A percentile compares a stretch with the other conserved stretches of the same genome.
phyloP scores from a whole-genome alignment of 345 rosid species.

The Acer saccharum region DNA sequence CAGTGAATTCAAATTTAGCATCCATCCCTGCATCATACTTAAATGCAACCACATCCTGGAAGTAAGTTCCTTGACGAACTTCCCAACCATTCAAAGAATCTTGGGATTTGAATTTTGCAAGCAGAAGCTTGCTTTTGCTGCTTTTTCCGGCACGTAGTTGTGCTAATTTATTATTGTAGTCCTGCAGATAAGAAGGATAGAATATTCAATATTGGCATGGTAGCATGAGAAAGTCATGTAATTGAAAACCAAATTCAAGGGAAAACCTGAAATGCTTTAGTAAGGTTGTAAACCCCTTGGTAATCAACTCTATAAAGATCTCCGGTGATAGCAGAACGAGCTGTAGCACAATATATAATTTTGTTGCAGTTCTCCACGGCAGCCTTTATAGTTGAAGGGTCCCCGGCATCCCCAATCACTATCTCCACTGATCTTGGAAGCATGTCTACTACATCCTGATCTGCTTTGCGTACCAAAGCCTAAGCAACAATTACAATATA shows the following conservation, averaged over 20 bases:
- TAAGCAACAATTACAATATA: slow-evolving; percentile 5
- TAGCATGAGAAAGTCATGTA: too few relatives aligned
- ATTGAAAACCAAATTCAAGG: too few relatives aligned
- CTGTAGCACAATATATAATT: slow-evolving; percentile 92
- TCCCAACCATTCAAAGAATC: slow-evolving; percentile 84
- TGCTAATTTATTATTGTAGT: slow-evolving; percentile 80
- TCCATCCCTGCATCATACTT: slow-evolving; percentile 97
- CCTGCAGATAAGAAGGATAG: slow-evolving; percentile 35
- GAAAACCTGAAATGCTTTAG: slow-evolving; percentile 83
- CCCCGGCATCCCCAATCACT: slow-evolving; percentile 87
- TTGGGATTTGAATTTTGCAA: slow-evolving; percentile 74
- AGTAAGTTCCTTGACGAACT: slow-evolving; percentile 86
- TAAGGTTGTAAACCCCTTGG: slow-evolving; percentile 84
- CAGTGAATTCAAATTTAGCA: slow-evolving; percentile 86
- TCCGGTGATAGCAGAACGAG: slow-evolving; percentile 84
- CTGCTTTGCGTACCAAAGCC: slow-evolving; percentile 80
- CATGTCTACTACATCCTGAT: slow-evolving; percentile 66
- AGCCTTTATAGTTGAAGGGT: slow-evolving; percentile 59
- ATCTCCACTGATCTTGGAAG: slow-evolving; percentile 92
- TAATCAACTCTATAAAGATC: slow-evolving; percentile 91
- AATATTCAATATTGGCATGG: too few relatives aligned
- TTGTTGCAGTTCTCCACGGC: slow-evolving; percentile 90
- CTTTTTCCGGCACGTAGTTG: slow-evolving; percentile 89
- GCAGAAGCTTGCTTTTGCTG: slow-evolving; percentile 94
- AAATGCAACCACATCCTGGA: slow-evolving; percentile 75